These are phyloP conservation scores for Cordia subcordata DNA, from an alignment of 257 asterid genomes.

Conservation along the genomic window DNA sequence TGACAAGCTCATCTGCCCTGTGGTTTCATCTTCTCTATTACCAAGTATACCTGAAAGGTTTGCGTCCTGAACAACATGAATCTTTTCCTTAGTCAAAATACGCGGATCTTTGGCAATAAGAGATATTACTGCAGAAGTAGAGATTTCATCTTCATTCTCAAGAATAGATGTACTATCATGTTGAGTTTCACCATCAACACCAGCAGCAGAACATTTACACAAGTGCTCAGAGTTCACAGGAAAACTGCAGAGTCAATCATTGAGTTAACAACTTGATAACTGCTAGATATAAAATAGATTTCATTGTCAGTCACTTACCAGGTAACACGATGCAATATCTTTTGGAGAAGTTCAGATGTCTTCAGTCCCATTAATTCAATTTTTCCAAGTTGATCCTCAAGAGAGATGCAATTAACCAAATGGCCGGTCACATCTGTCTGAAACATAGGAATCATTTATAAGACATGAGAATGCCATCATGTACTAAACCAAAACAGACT, in stretches of 20 bases:
- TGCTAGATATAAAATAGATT: constrained; percentile 8
- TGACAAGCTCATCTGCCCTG: constrained; percentile 9
- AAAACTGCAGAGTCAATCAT: constrained; percentile 30
- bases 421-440: constrained; percentile 41
- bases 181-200: constrained; percentile 18
- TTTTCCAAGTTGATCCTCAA: constrained; percentile 68
- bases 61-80: constrained; percentile 23
- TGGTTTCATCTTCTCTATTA: constrained; percentile 26
- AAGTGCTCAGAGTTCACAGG: constrained; percentile 28
- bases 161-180: constrained; percentile 19
- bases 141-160: constrained; percentile 30
- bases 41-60: constrained; percentile 18
- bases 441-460: background rate
- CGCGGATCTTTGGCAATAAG: constrained; percentile 75
- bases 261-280: constrained; percentile 7
- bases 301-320: constrained; percentile 39
- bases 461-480: background rate
- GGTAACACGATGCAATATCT: constrained; percentile 50
- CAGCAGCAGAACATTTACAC: constrained; percentile 30
- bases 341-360: constrained; percentile 62
- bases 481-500: background rate
- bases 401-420: constrained; percentile 54
- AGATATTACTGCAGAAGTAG: constrained; percentile 45
- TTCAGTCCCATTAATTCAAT: constrained; percentile 69
- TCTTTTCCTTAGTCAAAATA: constrained; percentile 22